Conservation (phyloP, 2,329 filamentous ascomycete species). For the Lecanicillium sp. region DNA sequence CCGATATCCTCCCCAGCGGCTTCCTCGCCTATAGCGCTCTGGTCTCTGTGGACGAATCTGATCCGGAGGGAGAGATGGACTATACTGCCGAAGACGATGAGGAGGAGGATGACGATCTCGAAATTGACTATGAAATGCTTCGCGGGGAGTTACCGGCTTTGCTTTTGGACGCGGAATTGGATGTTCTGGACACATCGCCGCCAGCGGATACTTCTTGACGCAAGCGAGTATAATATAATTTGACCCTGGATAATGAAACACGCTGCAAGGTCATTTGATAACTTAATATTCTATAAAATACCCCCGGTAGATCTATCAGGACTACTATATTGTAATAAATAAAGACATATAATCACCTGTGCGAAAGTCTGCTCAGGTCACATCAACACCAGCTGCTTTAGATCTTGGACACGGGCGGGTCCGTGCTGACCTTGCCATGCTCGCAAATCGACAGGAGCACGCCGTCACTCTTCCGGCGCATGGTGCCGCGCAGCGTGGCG, state of each 20-base stretch:
- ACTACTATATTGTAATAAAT: not conserved
- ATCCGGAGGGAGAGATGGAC: conserved; percentile 19
- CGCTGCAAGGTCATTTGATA: no score
- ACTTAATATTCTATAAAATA: no score
- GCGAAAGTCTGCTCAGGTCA: no score
- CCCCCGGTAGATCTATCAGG: no score
- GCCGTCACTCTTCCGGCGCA: conserved; percentile 46
- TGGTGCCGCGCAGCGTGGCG: conserved; percentile 43
- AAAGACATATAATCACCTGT: no score
- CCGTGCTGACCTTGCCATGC: conserved; percentile 58
- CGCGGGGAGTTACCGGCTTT: conserved; percentile 17
- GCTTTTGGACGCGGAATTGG: conserved; percentile 16
- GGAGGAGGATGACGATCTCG: conserved; percentile 20
- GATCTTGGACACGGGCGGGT: conserved; percentile 28
- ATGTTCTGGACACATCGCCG: conserved; percentile 11
- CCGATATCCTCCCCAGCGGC: conserved; percentile 23
- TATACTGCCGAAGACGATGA: conserved; percentile 19
- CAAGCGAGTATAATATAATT: no score
- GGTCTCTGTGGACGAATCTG: conserved; percentile 6
- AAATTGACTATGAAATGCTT: conserved; percentile 16
- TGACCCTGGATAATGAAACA: no score
- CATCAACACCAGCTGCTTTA: no score
- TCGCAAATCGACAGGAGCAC: conserved; percentile 50
- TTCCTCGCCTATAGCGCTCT: conserved; percentile 20
- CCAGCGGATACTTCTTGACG: not conserved